Conservation (phyloP, 768 basidiomycete genomes). For the Termitomyces sp. region DNA sequence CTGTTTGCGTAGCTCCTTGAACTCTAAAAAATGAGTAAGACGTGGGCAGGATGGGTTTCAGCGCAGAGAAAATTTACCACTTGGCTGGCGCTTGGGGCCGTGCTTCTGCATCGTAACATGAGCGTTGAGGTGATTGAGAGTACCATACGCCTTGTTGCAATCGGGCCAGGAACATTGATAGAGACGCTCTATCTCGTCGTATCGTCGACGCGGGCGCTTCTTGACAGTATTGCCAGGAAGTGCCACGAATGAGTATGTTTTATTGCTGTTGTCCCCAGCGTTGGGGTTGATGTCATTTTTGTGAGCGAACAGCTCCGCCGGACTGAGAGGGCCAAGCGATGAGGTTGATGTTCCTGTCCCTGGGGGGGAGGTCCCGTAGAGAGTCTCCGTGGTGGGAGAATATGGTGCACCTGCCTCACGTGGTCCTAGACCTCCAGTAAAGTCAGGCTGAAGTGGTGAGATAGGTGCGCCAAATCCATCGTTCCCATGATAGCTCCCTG, state of each 20-base stretch:
- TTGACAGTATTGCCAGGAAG: conserved; percentile 78
- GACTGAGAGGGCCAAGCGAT: conserved; percentile 32
- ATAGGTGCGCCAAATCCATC: conserved; percentile 44
- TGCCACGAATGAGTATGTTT: conserved; percentile 81
- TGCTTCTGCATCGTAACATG: conserved; percentile 99
- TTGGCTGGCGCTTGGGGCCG: conserved; percentile 84
- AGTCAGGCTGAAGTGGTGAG: conserved; percentile 54
- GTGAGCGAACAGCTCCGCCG: conserved; percentile 27
- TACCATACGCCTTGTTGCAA: conserved; percentile 86
- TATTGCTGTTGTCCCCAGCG: conserved; percentile 42
- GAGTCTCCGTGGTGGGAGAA: conserved; percentile 43
- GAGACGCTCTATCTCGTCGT: conserved; percentile 94
- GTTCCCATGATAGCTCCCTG: conserved; percentile 28
- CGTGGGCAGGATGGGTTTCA: conserved; percentile 7
- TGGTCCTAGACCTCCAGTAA: conserved; percentile 38
- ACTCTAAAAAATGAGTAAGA: conserved; percentile 56
- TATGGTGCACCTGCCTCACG: conserved; percentile 32
- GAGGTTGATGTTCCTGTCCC: conserved; percentile 61
- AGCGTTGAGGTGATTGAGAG: conserved; percentile 95
- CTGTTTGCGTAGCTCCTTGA: conserved; percentile 95
- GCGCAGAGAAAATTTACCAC: conserved; percentile 41
- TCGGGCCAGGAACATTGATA: conserved; percentile 84
- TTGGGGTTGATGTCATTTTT: conserved; percentile 25
- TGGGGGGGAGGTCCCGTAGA: conserved; percentile 61
- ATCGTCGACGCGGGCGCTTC: conserved; percentile 80